Conservation (phyloP, 805 yeast species). For the Kregervanrija fluxuum region DNA sequence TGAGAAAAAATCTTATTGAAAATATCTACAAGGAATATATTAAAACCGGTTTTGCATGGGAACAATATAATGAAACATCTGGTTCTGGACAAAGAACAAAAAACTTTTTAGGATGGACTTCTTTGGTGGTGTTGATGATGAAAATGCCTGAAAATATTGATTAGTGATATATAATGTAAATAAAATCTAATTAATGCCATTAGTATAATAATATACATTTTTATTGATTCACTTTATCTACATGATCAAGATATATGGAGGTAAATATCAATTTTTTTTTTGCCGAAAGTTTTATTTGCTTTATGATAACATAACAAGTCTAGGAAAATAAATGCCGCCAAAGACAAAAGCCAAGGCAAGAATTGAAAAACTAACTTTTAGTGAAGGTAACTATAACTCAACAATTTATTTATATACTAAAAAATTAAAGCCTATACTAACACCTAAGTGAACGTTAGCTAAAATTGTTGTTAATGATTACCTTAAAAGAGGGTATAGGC, state of each 20-base stretch:
- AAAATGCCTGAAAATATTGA: constrained; percentile 53
- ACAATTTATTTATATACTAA: background rate
- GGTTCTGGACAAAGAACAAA: constrained; percentile 79
- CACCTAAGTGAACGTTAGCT: background rate
- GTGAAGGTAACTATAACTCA: constrained; percentile 12
- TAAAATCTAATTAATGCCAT: background rate
- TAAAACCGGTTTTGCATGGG: constrained; percentile 79
- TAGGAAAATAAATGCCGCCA: too few relatives aligned
- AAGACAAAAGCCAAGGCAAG: constrained; percentile 3
- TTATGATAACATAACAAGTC: too few relatives aligned
- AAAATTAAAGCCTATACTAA: background rate
- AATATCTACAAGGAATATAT: constrained; percentile 68
- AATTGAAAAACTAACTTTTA: constrained; percentile 5
- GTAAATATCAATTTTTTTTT: too few relatives aligned
- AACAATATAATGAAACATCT: constrained; percentile 72
- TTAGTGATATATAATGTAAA: background rate
- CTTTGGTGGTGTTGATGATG: constrained; percentile 75
- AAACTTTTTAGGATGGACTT: constrained; percentile 93
- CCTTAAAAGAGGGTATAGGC: constrained; percentile 37
- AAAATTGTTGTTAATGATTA: constrained; percentile 22
- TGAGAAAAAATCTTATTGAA: constrained; percentile 60
- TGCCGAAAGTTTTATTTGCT: too few relatives aligned
- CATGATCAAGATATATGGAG: too few relatives aligned
- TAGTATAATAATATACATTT: too few relatives aligned
- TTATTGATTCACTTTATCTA: too few relatives aligned